These are phyloP conservation scores for Nymphaea thermarum DNA, from an alignment of 164 flowering plant genomes.

Conservation along the genomic window DNA sequence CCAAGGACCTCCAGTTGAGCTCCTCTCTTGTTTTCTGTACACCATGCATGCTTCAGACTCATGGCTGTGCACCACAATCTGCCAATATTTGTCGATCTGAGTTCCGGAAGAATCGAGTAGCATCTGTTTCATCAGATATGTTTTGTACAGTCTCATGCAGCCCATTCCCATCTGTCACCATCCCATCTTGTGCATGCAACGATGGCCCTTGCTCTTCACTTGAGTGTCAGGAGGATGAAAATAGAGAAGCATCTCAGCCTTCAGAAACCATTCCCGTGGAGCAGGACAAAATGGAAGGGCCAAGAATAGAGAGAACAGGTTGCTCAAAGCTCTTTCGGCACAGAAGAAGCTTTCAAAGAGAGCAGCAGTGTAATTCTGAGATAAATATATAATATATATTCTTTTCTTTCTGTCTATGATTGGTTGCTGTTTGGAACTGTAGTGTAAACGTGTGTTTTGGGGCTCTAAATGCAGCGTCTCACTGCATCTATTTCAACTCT, in stretches of 20 bases:
- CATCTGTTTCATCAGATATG: constrained; percentile 74
- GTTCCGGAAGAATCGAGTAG: constrained; percentile 59
- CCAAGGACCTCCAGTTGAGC: constrained; percentile 44
- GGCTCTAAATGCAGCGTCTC: too few species aligned
- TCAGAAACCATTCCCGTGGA: constrained; percentile 30
- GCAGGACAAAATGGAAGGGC: constrained; percentile 48
- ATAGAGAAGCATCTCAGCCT: constrained; percentile 32
- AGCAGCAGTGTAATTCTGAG: constrained; percentile 21
- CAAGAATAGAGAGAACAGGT: constrained; percentile 59
- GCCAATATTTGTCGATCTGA: constrained; percentile 26
- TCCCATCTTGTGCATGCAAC: constrained; percentile 71
- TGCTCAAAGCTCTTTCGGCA: constrained; percentile 93
- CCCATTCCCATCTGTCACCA: constrained; percentile 76
- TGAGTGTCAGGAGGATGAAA: constrained; percentile 15
- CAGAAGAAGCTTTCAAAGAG: constrained; percentile 94
- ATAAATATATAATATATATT: too few species aligned
- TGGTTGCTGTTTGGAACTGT: too few species aligned
- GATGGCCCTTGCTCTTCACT: constrained; percentile 70
- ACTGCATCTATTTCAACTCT: too few species aligned
- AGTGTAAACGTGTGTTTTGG: too few species aligned
- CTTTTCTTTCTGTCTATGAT: too few species aligned
- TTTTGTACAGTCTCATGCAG: constrained; percentile 87
- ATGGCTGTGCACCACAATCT: constrained; percentile 36
- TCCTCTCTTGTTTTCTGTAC: constrained; percentile 74
- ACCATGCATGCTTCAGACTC: constrained; percentile 83